Evolutionary conservation across 2,329 filamentous ascomycete species (phyloP).

Genomic region (Aureobasidium sp.): DNA sequence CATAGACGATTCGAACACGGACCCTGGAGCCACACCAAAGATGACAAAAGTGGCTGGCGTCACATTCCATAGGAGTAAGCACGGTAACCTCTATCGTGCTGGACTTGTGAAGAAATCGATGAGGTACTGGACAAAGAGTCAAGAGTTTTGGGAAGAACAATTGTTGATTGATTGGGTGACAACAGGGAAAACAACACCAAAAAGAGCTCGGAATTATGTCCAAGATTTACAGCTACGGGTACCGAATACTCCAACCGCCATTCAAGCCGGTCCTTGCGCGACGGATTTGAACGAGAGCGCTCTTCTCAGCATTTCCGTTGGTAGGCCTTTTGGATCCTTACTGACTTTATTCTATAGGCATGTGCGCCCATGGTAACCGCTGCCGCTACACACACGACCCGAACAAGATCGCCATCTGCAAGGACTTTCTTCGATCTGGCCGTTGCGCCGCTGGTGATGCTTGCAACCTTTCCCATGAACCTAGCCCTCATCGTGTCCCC

Average conservation of each 20-base stretch:
- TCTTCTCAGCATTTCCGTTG: conserved; percentile 13
- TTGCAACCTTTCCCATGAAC: conserved; percentile 87
- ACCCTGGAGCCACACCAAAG: conserved; percentile 59
- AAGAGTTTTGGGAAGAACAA: not conserved
- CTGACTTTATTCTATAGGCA: conserved; percentile 50
- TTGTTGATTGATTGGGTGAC: conserved; percentile 5
- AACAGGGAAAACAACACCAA: conserved; percentile 38
- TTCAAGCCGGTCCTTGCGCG: conserved; percentile 5
- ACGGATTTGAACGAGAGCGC: conserved; percentile 8
- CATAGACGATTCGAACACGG: conserved; percentile 21
- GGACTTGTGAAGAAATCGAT: conserved; percentile 60
- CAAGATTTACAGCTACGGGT: conserved; percentile 50
- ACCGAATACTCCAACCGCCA: conserved; percentile 28
- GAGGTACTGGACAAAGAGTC: conserved; percentile 3
- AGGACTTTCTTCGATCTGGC: conserved; percentile 73
- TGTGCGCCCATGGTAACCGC: conserved; percentile 70
- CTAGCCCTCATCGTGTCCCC: conserved; percentile 75
- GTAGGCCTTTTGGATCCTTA: conserved; percentile 6
- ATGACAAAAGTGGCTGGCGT: conserved; percentile 66
- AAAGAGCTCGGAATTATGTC: conserved; percentile 67
- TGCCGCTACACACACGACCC: conserved; percentile 82
- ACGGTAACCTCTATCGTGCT: conserved; percentile 71
- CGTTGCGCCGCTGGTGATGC: conserved; percentile 67
- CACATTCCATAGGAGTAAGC: conserved; percentile 77
- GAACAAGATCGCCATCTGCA: conserved; percentile 83